phyloP scores from a whole-genome alignment of 352 stramenopile species.

The Peronosclerospora sorghi region DNA sequence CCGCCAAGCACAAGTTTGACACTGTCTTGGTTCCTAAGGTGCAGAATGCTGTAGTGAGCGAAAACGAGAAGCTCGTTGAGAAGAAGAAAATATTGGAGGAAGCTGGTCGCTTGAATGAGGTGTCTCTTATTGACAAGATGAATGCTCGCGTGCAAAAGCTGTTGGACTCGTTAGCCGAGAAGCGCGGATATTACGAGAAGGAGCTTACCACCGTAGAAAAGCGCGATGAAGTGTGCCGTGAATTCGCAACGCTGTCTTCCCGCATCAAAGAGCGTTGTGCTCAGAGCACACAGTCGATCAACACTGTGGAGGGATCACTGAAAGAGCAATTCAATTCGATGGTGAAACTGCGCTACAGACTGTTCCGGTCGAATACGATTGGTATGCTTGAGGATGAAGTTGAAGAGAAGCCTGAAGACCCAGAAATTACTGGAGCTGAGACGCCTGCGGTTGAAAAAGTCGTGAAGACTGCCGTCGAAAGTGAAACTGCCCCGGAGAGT shows the following conservation, averaged over 20 bases:
- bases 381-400: constrained; percentile 28
- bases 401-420: constrained; percentile 24
- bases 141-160: constrained; percentile 58
- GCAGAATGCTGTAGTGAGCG: constrained; percentile 47
- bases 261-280: constrained; percentile 70
- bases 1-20: constrained; percentile 61
- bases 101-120: constrained; percentile 41
- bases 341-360: constrained; percentile 49
- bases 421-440: constrained; percentile 23
- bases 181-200: constrained; percentile 63
- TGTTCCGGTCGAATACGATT: constrained; percentile 56
- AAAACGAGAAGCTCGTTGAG: constrained; percentile 73
- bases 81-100: constrained; percentile 65
- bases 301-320: constrained; percentile 60
- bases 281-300: constrained; percentile 68
- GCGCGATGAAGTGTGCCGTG: constrained; percentile 59
- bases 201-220: constrained; percentile 66
- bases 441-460: constrained; percentile 5
- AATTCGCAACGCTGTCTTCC: constrained; percentile 64
- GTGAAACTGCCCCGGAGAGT: constrained; percentile 14
- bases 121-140: constrained; percentile 64
- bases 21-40: constrained; percentile 62
- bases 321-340: constrained; percentile 74
- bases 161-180: constrained; percentile 56
- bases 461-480: constrained; percentile 7